Base-by-base conservation (phyloP, 2,329 filamentous ascomycete genomes). In the Capronia epimyces region DNA sequence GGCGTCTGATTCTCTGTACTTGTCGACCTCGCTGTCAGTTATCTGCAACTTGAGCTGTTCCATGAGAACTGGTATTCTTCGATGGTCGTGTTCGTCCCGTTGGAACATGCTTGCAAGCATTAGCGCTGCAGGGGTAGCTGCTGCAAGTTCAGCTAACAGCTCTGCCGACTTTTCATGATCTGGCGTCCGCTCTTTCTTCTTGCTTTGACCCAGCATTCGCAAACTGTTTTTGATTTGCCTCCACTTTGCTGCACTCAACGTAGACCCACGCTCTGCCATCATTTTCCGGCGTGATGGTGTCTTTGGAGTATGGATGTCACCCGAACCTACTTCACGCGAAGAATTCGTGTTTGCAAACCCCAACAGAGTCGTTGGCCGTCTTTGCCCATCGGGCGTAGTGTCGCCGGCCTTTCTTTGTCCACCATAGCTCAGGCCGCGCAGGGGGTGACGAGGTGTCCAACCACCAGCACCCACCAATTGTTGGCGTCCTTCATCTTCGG, bases 71-170 rank as follows among this genome's bases (percentile, higher is more conserved):
- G 93, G 93, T 50, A 98, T 95, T 52, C 90, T 83, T 70, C 88
- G 93, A 69, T 95, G 93, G 43, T 91, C 89, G 62, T 96, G 88
- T 69, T 98, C 93, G 62, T 98, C 93, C 50, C 93, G 81, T 70
- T 97, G 93, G 62, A 97, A 93, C 87, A 97, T 96, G 65, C 90
- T 96, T 6, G 93, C 93, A 46, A 98, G 74, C 69, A 98, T 95
- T 52, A 98, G 75, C 16, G 91, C 93, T 20, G 93, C 93, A 2
- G 93, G 93, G 1, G 90, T 89, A 47, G 89, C 93, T 37, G 93
- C 94, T 43, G 93, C 81, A 31, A 98, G 75, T 69, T 98, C 93
- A 1, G 93, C 93, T 80, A 98, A 91, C 41, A 98, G 76, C 67
- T 98, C 93, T 1, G 93, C 89, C 8, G 91, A 97, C 67, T 97